Evolutionary conservation across 805 yeast species (phyloP).

Genomic region (Metschnikowia cerradonensis): DNA sequence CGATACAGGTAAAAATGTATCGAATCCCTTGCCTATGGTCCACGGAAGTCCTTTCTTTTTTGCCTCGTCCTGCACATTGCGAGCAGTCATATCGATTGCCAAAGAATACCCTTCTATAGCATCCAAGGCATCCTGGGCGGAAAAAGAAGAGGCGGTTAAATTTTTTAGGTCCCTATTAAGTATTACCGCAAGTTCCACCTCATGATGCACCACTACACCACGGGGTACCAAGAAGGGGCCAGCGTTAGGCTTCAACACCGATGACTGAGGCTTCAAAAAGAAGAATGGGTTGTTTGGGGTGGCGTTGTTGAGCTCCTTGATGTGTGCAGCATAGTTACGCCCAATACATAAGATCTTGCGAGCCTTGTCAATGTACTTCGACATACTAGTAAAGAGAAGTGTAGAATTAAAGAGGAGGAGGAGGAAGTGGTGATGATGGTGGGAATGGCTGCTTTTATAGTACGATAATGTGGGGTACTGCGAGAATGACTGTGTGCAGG

Average conservation of each 20-base stretch:
- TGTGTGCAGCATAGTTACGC: constrained; percentile 95
- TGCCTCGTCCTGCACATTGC: constrained; percentile 94
- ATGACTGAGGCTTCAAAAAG: constrained; percentile 84
- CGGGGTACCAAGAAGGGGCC: constrained; percentile 84
- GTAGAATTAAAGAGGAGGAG: not conserved
- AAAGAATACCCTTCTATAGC: constrained; percentile 83
- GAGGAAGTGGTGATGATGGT: too few relatives aligned
- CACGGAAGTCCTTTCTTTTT: constrained; percentile 94
- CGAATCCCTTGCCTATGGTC: constrained; percentile 95
- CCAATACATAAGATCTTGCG: constrained; percentile 91
- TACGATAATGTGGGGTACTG: too few relatives aligned
- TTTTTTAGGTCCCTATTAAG: constrained; percentile 62
- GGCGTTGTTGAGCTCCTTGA: constrained; percentile 78
- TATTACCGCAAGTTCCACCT: constrained; percentile 83
- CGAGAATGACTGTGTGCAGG: too few relatives aligned
- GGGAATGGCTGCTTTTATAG: too few relatives aligned
- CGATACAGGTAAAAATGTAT: constrained; percentile 90
- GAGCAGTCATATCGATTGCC: constrained; percentile 91
- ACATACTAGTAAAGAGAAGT: not conserved
- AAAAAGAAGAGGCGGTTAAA: constrained; percentile 50
- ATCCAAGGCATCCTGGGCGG: constrained; percentile 65
- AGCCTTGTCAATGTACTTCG: constrained; percentile 55
- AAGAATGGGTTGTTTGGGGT: constrained; percentile 86
- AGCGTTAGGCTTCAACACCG: constrained; percentile 52
- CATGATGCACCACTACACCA: constrained; percentile 82